phyloP scores from a whole-genome alignment of 2,329 filamentous ascomycete species.

The Neonectria magnoliae region DNA sequence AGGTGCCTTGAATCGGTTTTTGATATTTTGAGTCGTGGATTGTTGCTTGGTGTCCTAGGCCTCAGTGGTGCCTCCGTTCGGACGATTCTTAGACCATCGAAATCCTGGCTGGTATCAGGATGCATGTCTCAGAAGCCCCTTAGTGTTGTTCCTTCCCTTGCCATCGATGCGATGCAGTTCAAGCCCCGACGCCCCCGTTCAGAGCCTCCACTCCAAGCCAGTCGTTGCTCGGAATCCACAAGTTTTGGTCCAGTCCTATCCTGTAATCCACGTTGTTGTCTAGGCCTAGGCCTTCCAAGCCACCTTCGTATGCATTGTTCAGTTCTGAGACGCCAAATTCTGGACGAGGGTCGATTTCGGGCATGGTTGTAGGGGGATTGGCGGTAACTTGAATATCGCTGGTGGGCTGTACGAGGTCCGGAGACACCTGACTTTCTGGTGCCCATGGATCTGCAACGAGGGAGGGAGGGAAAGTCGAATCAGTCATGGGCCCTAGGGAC shows the following conservation, averaged over 20 bases:
- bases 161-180: neutral
- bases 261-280: conserved; percentile 55
- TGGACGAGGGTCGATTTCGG: conserved; percentile 34
- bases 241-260: conserved; percentile 53
- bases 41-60: neutral
- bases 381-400: conserved; percentile 28
- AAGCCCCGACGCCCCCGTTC: conserved; percentile 46
- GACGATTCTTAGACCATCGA: neutral
- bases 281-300: conserved; percentile 57
- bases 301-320: conserved; percentile 62
- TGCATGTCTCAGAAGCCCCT: neutral
- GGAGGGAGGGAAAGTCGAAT: conserved; percentile 45
- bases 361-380: conserved; percentile 30
- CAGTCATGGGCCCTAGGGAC: conserved; percentile 39
- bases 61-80: too few relatives aligned
- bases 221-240: conserved; percentile 49
- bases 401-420: conserved; percentile 35
- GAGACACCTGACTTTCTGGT: conserved; percentile 42
- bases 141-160: conserved; percentile 1
- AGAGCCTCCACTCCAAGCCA: conserved; percentile 48
- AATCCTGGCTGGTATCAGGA: neutral
- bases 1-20: neutral
- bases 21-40: neutral
- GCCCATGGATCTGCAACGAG: conserved; percentile 45
- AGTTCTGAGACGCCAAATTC: conserved; percentile 53